Evolutionary conservation across 1,139 yeast genomes (phyloP).

Genomic region (Eremothecium coryli): DNA sequence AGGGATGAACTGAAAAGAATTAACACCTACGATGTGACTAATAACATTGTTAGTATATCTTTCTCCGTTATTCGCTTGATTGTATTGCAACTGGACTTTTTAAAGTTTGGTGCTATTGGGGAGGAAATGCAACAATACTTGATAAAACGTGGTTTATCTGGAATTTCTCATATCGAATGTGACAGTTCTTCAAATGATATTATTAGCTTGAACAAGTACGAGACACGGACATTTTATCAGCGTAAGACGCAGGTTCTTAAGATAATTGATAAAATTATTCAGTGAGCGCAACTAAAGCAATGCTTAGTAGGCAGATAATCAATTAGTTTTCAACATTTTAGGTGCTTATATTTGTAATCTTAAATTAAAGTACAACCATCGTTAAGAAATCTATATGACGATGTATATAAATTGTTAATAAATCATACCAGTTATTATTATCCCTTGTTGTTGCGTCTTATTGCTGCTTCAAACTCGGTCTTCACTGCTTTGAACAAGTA

Average conservation of each 20-base stretch:
- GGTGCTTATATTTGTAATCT: too few relatives aligned
- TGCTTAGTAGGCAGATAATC: too few relatives aligned
- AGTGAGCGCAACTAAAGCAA: not conserved
- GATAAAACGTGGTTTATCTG: conserved; percentile 26
- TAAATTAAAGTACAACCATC: too few relatives aligned
- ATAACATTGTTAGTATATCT: conserved; percentile 22
- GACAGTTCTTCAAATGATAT: conserved; percentile 12
- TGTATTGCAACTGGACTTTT: conserved; percentile 29
- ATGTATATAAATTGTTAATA: too few relatives aligned
- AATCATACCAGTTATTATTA: too few relatives aligned
- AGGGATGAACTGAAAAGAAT: conserved; percentile 36
- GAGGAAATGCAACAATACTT: conserved; percentile 21
- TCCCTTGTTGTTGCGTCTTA: too few relatives aligned
- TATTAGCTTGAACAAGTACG: conserved; percentile 13
- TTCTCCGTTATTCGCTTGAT: conserved; percentile 31
- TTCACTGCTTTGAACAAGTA: conserved; percentile 54
- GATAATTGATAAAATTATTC: conserved; percentile 20
- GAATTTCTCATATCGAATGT: conserved; percentile 28
- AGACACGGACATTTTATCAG: conserved; percentile 15
- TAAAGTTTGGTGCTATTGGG: conserved; percentile 16
- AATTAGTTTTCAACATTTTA: too few relatives aligned
- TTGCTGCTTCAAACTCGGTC: conserved; percentile 44
- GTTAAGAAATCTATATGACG: too few relatives aligned
- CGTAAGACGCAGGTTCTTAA: conserved; percentile 20
- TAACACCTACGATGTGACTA: conserved; percentile 21